phyloP scores from a whole-genome alignment of 2,329 filamentous ascomycete genomes.

The Knufia petricola region DNA sequence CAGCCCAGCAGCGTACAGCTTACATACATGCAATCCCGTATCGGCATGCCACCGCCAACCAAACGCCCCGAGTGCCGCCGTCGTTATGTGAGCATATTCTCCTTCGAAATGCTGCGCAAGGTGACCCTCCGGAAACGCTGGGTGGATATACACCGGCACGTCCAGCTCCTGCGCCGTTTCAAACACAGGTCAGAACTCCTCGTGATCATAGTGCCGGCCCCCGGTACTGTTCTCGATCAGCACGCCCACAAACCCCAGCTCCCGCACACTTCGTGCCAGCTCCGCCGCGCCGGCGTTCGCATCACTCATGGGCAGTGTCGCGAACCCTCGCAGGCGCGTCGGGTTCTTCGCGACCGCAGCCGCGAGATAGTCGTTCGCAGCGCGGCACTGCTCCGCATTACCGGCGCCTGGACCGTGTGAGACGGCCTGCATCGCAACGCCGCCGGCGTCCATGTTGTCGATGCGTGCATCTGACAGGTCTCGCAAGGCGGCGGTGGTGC shows the following conservation, averaged over 20 bases:
- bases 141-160: constrained; percentile 45
- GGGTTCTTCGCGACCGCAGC: constrained; percentile 16
- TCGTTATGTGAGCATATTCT: neutral
- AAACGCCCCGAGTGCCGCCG: constrained; percentile 10
- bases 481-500: constrained; percentile 4
- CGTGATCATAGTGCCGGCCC: constrained; percentile 31
- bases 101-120: too few species aligned
- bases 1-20: constrained; percentile 42
- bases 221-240: constrained; percentile 34
- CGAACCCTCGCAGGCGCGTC: constrained; percentile 34
- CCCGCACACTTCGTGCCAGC: constrained; percentile 29
- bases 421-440: constrained; percentile 24
- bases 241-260: constrained; percentile 39
- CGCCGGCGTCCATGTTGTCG: constrained; percentile 19
- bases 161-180: constrained; percentile 35
- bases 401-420: neutral
- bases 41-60: constrained; percentile 32
- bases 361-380: constrained; percentile 11
- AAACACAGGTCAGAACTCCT: constrained; percentile 35
- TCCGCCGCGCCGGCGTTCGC: constrained; percentile 29
- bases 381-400: neutral
- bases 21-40: constrained; percentile 28
- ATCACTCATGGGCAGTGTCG: constrained; percentile 33
- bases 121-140: constrained; percentile 32
- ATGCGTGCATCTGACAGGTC: constrained; percentile 11